Evolutionary conservation across 208 protist species (phyloP).

Genomic region (Trypanosoma congolense): DNA sequence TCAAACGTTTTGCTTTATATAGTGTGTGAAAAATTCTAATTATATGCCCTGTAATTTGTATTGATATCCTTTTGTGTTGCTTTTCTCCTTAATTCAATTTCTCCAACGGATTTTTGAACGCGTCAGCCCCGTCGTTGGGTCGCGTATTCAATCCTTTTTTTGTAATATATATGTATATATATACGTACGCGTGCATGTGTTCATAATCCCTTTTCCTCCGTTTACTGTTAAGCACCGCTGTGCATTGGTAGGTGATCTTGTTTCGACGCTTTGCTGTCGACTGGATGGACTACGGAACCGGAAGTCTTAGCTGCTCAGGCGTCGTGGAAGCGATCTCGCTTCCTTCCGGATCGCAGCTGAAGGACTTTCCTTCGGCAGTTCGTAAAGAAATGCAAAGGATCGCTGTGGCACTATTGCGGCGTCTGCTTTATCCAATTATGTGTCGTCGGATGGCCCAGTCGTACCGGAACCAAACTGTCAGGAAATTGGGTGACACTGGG

Average conservation of each 20-base stretch:
- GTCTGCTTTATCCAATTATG: slow-evolving; percentile 39
- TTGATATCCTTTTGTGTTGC: no score
- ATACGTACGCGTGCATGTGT: background rate
- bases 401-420: slow-evolving; percentile 37
- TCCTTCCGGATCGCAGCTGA: slow-evolving; percentile 17
- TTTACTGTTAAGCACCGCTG: background rate
- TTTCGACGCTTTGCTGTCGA: background rate
- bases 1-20: no score
- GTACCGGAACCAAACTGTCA: slow-evolving; percentile 19
- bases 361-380: slow-evolving; percentile 21
- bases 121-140: no score
- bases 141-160: no score
- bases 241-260: background rate
- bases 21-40: no score
- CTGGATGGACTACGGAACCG: slow-evolving; percentile 1
- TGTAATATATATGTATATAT: slow-evolving; percentile 3
- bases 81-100: no score
- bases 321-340: no score
- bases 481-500: slow-evolving; percentile 8
- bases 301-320: background rate
- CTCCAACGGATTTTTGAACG: no score
- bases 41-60: no score
- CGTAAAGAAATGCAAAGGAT: slow-evolving; percentile 40
- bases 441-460: slow-evolving; percentile 16
- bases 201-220: background rate